Evolutionary conservation across 176 grass and related monocot genomes (phyloP).

Genomic region (Elymus sibiricus): DNA sequence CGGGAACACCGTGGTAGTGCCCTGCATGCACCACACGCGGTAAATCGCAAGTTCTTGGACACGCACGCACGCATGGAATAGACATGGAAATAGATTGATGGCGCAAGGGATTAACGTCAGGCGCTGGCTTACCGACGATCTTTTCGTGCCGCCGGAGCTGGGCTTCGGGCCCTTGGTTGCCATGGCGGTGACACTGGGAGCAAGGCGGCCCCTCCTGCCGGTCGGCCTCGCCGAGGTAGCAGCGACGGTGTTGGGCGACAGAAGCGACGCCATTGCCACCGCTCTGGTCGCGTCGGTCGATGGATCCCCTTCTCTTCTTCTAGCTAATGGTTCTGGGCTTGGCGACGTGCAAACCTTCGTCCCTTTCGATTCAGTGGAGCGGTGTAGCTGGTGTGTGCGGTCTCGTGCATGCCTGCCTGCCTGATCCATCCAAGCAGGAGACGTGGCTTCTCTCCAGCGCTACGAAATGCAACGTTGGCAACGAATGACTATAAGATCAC

Average conservation of each 20-base stretch:
- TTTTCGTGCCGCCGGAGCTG: slow-evolving; percentile 31
- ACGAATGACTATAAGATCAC: background rate
- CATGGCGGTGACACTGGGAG: slow-evolving; percentile 32
- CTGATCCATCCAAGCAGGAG: background rate
- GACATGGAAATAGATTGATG: background rate
- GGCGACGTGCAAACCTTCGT: background rate
- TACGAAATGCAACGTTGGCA: background rate
- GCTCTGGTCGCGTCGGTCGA: background rate
- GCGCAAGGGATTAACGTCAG: background rate
- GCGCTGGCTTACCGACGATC: slow-evolving; percentile 26
- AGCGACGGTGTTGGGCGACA: slow-evolving; percentile 2
- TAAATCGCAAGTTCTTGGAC: background rate
- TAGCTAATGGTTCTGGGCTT: background rate
- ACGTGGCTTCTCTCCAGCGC: background rate
- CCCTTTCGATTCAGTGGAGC: background rate
- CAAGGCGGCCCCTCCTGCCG: background rate
- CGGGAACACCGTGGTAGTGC: slow-evolving; percentile 83
- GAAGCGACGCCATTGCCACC: slow-evolving; percentile 24
- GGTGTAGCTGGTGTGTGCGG: background rate
- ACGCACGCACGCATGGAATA: background rate
- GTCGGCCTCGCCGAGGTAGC: background rate
- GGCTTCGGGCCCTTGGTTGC: slow-evolving; percentile 30
- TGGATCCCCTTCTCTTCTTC: background rate
- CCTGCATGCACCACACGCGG: slow-evolving; percentile 5
- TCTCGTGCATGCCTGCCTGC: background rate